These are phyloP conservation scores for Kwoniella botswanensis DNA, from an alignment of 768 basidiomycete species.

Conservation along the genomic window DNA sequence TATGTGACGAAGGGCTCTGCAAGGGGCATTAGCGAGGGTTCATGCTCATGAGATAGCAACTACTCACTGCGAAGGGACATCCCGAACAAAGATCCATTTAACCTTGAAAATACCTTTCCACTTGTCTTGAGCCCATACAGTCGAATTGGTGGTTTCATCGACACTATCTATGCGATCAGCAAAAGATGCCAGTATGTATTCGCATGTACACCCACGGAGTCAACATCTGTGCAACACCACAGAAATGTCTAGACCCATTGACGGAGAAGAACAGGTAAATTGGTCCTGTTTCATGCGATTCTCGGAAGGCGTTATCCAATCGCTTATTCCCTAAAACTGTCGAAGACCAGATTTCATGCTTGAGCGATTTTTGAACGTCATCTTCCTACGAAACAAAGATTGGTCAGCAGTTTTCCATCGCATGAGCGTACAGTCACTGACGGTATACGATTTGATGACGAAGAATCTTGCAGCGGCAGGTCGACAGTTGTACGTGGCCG, in stretches of 20 bases:
- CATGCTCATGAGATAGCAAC: constrained; percentile 2
- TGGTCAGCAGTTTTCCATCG: too few relatives aligned
- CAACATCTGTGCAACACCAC: constrained; percentile 98
- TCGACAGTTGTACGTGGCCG: constrained; percentile 51
- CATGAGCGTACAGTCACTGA: constrained; percentile 9
- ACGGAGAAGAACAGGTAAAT: constrained; percentile 99
- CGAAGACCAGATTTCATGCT: constrained; percentile 97
- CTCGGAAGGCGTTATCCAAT: constrained; percentile 95
- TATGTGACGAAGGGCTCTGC: constrained; percentile 52
- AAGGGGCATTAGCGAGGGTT: neutral
- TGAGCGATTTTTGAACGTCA: constrained; percentile 96
- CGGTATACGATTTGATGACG: constrained; percentile 98
- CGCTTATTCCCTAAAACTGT: constrained; percentile 97
- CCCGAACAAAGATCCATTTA: constrained; percentile 95
- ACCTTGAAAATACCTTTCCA: constrained; percentile 99
- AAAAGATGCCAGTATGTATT: neutral
- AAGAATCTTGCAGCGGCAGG: constrained; percentile 79
- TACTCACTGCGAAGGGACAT: constrained; percentile 62
- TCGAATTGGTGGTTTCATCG: constrained; percentile 91
- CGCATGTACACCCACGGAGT: constrained; percentile 69
- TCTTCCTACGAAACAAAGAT: constrained; percentile 64
- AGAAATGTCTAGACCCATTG: constrained; percentile 85
- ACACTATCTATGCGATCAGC: constrained; percentile 61
- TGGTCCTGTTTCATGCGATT: constrained; percentile 85
- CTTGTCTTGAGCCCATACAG: constrained; percentile 98